Base-by-base conservation (phyloP, 2,329 filamentous ascomycete genomes). In the Epichloe amarillans region DNA sequence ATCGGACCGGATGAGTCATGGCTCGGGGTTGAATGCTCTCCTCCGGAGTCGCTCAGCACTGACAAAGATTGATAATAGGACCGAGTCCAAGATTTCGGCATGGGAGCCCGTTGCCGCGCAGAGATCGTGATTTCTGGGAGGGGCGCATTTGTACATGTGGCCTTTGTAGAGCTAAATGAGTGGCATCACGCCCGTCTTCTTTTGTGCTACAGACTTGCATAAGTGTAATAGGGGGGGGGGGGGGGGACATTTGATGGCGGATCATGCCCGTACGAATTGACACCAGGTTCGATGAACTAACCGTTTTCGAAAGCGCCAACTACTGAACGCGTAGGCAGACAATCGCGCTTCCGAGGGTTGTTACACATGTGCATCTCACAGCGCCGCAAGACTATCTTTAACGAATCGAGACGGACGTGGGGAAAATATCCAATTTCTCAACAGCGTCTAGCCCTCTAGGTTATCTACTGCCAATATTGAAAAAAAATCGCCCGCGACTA, bases 81-180 rank as follows among this genome's bases (percentile, higher is more conserved):
- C 66, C 36, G 78, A 77, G 63, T 65, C 76, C 40, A 81, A 80
- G 70, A 60, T 79, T 49, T 64, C 63, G 44, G 63, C 68, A 26
- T 81, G 77, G 77, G 69, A 76, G 59, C 75, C 77, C 17, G 63
- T 69, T 39, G 65, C 65, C 50, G 64, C 61, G 40, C 60, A 58
- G 41, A 59, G 67, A 50, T 58, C 59, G 57, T 69, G 61, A 57
- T 41, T 54, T 33, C 36, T 52, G 33, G 48, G 7, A 45, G 30
- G 41, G 51, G 36, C 45, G 39, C 49, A 40, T 42, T 57, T 65
- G 62, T 66, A 67, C 56, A 67, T 67, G 65, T 57, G 43, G 43
- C 41, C 10, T 47, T 47, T 47, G 42, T 52, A 50, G 54, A 49
- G 38, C 38, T 51, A 46, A 39, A 45, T 38, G 21, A 40, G 43